Evolutionary conservation across 768 basidiomycete species (phyloP).

Genomic region (Daedaleopsis sinensis): DNA sequence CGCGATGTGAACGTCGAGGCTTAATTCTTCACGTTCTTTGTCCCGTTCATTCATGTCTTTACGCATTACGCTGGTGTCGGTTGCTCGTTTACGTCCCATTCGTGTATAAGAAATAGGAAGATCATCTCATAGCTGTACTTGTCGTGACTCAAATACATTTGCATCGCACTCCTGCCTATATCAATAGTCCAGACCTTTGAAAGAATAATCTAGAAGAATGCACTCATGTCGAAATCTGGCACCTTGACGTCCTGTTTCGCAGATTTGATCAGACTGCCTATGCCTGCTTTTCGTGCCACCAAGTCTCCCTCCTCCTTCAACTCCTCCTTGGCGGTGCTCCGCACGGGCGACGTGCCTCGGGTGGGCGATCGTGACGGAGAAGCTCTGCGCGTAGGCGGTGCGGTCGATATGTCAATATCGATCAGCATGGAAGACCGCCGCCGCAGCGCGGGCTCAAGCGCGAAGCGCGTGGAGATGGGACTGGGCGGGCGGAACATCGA

Average conservation of each 20-base stretch:
- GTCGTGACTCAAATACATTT: constrained; percentile 19
- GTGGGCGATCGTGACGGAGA: constrained; percentile 45
- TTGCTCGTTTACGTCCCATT: constrained; percentile 12
- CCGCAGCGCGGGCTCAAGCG: constrained; percentile 54
- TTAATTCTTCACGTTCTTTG: constrained; percentile 22
- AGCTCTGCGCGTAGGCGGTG: constrained; percentile 56
- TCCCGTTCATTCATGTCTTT: constrained; percentile 1
- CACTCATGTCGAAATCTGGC: constrained; percentile 86
- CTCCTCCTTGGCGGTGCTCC: constrained; percentile 7
- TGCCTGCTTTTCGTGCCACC: constrained; percentile 65
- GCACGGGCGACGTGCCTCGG: constrained; percentile 17
- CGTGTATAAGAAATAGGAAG: constrained; percentile 23
- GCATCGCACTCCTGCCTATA: constrained; percentile 2
- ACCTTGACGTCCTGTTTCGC: constrained; percentile 86
- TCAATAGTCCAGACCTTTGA: neutral
- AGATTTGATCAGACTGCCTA: constrained; percentile 88
- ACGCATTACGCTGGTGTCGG: neutral
- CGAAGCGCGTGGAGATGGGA: constrained; percentile 49
- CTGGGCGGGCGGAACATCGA: constrained; percentile 41
- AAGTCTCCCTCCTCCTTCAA: constrained; percentile 57
- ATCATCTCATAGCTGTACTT: constrained; percentile 23
- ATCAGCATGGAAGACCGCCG: constrained; percentile 80
- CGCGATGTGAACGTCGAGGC: constrained; percentile 71
- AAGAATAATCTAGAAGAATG: constrained; percentile 54
- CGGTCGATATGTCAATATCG: constrained; percentile 80